Percentiles rank a stretch among this genome's conserved stretches.
Conservation (phyloP, 148 eudicot genomes). For the Cornus kousa region DNA sequence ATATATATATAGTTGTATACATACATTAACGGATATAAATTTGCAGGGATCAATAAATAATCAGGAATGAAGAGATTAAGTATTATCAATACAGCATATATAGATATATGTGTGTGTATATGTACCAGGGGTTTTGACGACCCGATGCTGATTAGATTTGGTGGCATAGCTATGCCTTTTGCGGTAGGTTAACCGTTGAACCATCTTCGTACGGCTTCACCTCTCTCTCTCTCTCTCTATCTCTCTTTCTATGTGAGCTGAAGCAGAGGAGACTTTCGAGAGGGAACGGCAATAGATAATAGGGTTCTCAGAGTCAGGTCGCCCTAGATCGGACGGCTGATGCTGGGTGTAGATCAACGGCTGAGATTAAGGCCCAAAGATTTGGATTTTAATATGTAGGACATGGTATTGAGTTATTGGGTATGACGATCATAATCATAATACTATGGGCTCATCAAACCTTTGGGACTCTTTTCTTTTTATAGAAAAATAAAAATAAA, state of each 20-base stretch:
- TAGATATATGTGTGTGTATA: neutral
- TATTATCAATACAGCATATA: neutral
- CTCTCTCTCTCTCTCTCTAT: constrained; percentile 7
- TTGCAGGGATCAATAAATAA: too few species aligned
- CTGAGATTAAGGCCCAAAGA: neutral
- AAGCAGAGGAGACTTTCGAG: neutral
- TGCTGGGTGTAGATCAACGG: neutral
- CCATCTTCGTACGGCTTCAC: constrained; percentile 33
- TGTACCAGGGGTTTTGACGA: constrained; percentile 74
- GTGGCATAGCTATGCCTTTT: constrained; percentile 65
- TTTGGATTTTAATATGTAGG: neutral
- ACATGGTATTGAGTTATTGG: neutral
- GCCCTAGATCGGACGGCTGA: constrained; percentile 8
- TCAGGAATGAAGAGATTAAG: neutral
- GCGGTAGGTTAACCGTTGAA: constrained; percentile 56
- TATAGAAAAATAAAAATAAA: too few species aligned
- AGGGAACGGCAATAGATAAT: too few species aligned
- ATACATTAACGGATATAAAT: too few species aligned
- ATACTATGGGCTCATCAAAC: too few species aligned
- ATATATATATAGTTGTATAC: too few species aligned
- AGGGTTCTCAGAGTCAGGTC: neutral
- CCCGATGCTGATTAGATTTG: constrained; percentile 63
- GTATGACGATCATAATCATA: too few species aligned
- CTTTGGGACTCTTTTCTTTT: too few species aligned
- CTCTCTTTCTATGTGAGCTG: constrained; percentile 9